Evolutionary conservation across 345 rosid genomes (phyloP), one percentile per base, ranked within the genome.

Genomic region (Gossypium raimondii): DNA sequence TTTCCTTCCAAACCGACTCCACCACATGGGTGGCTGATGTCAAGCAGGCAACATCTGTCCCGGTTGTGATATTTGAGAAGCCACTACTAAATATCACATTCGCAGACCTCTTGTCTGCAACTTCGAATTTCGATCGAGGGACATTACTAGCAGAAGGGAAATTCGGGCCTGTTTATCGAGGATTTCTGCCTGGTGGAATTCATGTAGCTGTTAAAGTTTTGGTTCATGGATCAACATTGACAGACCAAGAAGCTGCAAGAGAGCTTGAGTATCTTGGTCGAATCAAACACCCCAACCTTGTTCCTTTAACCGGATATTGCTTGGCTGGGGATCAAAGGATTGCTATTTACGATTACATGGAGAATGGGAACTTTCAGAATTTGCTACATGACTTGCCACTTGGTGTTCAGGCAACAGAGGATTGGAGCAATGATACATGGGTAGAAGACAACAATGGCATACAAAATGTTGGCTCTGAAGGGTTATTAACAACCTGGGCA

Each of bases 1-100:
- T 94, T 74, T 90, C 95, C 0, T 94, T 92, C 84, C 93, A 94
- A 74, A 88, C 97, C 0, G 97, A 94, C 86, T 94, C 97, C 4
- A 89, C 93, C 4, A 92, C 92, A 41, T 92, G 97, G 98, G 89
- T 94, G 3, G 98, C 98, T 58, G 97, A 91, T 85, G 93, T 94
- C 55, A 94, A 94, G 86, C 97, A 90, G 71, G 97, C 97, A 59
- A 85, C 78, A 4, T 84, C 89, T 2, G 95, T 92, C 43, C 86
- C 87, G 0, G 97, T 89, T 4, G 89, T 92, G 73, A 88, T 94
- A 25, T 89, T 94, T 74, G 98, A 90, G 89, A 94, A 94, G 77
- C 98, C 98, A 47, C 80, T 94, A 85, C 58, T 89, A 84, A 86
- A 87, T 76, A 86, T 92, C 67, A 94, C 97, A 45, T 94, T 94